Base-by-base conservation (phyloP, 1,139 yeast species). In the Sugiyamaella neomexicana region DNA sequence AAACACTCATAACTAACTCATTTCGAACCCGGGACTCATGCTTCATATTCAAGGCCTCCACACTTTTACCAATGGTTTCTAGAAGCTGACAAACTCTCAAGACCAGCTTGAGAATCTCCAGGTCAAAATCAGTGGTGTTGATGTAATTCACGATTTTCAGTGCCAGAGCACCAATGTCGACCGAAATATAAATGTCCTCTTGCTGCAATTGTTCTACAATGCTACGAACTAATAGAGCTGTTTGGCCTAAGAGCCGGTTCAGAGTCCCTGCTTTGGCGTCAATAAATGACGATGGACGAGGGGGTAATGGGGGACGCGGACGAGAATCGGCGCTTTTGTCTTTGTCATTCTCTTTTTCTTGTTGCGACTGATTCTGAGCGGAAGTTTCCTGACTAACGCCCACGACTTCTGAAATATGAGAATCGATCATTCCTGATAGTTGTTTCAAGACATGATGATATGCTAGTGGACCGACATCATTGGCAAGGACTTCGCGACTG, bases 11-110 rank as follows among this genome's bases (percentile, higher is more conserved):
- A 2, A 89, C 81, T 70, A 82, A 80, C 46, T 72, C 72, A 65
- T 86, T 88, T 62, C 93, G 80, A 13, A 80, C 61, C 50, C 75
- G 74, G 60, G 77, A 77, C 39, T 85, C 86, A 43, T 91, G 89
- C 39, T 76, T 71, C 52, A 66, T 58, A 42, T 66, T 65, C 43
- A 68, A 50, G 1, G 65, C 58, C 46, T 65, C 71, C 29, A 60
- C 61, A 50, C 61, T 82, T 73, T 47, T 66, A 53, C 84, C 85
- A 44, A 85, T 72, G 1, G 79, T 75, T 38, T 76, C 75, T 5
- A 77, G 74, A 60, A 84, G 71, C 60, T 81, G 80, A 55, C 89
- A 82, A 62, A 83, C 77, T 54, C 86, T 76, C 53, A 85, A 77
- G 56, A 81, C 79, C 40, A 86, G 72, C 55, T 83, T 61, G 52